Base-by-base conservation (phyloP, 2,329 filamentous ascomycete species). In the Epichloe aotearoae region DNA sequence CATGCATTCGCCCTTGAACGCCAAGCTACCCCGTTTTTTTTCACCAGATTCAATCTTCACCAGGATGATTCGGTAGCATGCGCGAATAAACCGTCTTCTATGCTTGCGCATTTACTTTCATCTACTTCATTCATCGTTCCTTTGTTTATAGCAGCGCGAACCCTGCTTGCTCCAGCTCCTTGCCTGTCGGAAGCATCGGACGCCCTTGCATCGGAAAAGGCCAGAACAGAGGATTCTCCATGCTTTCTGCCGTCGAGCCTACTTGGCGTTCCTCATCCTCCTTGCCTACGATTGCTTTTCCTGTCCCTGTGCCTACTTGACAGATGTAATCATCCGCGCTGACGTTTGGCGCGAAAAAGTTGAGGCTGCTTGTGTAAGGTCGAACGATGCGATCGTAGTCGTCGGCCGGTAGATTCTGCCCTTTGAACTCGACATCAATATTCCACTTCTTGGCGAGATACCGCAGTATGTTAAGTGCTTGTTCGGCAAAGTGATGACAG, bases 121-220 rank as follows among this genome's bases (percentile, higher is more conserved):
- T 11, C 19, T 17, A n/a, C 49, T 12, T 34, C 23, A 39, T n/a
- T 20, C 4, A 17, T 23, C 41, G 17, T 41, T 20, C 23, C 10
- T 11, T 4, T 46, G 45, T 4, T 4, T 42, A 49, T 4, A 74
- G 36, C 20, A 70, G 53, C 23, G 66, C 68, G 57, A 81, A 81
- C 0, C 77, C 77, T 2, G 76, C 74, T 33, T 74, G 69, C 55
- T 72, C 66, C 49, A 81, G 57, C 47, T 71, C 66, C 33, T 67
- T 58, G 1, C 75, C 74, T 0, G 61, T 66, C 0, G 74, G 71
- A 30, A 80, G 55, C 52, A 79, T 74, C 3, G 77, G 76, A 20
- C 76, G 68, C 0, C 77, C 77, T 56, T 80, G 77, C 73, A 79
- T 74, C 0, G 77, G 77, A 53, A 80, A 80, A 1, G 77, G 76